Evolutionary conservation across 2,329 filamentous ascomycete species (phyloP).

Genomic region (Cordyceps pruinosa): DNA sequence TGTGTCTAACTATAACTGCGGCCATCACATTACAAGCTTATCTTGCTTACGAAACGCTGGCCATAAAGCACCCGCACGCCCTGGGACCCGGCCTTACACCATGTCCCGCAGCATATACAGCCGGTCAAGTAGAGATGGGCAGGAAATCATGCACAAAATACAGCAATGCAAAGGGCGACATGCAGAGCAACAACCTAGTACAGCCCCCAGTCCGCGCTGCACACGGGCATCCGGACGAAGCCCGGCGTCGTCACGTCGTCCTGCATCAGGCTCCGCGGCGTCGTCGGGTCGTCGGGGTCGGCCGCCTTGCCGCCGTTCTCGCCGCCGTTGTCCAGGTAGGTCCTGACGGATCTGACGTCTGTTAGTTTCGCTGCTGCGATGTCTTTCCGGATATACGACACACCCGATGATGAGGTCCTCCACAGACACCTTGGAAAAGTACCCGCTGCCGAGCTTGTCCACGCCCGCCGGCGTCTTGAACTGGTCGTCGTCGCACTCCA

Average conservation of each 20-base stretch:
- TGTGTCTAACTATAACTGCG: too few relatives aligned
- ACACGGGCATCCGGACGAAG: conserved; percentile 6
- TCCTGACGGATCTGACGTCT: neutral
- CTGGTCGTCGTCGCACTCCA: neutral
- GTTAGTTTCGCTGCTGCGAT: neutral
- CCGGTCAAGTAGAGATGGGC: too few relatives aligned
- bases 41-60: too few relatives aligned
- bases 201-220: neutral
- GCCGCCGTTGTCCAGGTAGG: neutral
- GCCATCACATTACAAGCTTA: too few relatives aligned
- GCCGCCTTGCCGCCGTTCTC: neutral
- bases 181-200: too few relatives aligned
- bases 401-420: conserved; percentile 2
- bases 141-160: too few relatives aligned
- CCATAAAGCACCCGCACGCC: too few relatives aligned
- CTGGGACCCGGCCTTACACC: too few relatives aligned
- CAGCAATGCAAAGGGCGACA: too few relatives aligned
- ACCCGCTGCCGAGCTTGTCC: neutral
- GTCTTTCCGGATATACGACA: neutral
- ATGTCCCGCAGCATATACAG: too few relatives aligned
- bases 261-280: neutral
- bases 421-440: neutral
- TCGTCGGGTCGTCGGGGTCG: neutral
- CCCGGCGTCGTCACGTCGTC: conserved; percentile 4
- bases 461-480: conserved; percentile 2